Evolutionary conservation across 2,329 filamentous ascomycete genomes (phyloP), one percentile per base, ranked within the genome.

Genomic region (Juglanconis juglandina): DNA sequence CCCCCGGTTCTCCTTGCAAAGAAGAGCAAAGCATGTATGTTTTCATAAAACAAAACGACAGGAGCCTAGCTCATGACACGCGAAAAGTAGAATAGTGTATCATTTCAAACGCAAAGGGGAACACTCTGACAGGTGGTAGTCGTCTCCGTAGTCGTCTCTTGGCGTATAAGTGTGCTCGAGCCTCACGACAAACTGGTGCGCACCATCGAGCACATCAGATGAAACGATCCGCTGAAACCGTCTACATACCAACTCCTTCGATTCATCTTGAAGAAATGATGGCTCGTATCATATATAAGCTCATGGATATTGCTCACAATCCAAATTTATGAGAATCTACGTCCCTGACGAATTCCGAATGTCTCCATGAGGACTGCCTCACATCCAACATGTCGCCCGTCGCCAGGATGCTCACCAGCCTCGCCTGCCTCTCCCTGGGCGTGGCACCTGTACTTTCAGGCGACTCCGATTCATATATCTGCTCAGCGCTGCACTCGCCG

Each of bases 201-300:
- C 54, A 30, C 8, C 37, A 30, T 33, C 42, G 41, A 56, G 47
- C 17, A 56, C 17, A 56, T 56, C 52, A 59, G 60, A 59, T 62
- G 60, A 62, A 62, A 62, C 60, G n/a, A 13, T 11, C 41, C 52
- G 34, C 47, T 59, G 56, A 59, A 59, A 59, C 56, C 33, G 13
- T 30, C 33, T 41, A 34, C 41, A 24, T 41, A n/a, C 39, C 24
- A 24, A 24, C 24, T 24, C 24, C 24, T 24, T 24, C 24, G 24
- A 24, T 24, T 24, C 24, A 24, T 24, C 24, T 24, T 24, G 24
- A 24, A 24, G 24, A 24, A 24, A 24, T 24, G 24, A 24, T 24
- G 24, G 24, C 24, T 24, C 2, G 24, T 24, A 24, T 24, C 24
- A 24, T 24, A 24, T 24, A 24, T 24, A 24, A 24, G 24, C 2